Evolutionary conservation across 306 rosid genomes (phyloP), one percentile per base, ranked within the genome.

Genomic region (Fragaria vesca): DNA sequence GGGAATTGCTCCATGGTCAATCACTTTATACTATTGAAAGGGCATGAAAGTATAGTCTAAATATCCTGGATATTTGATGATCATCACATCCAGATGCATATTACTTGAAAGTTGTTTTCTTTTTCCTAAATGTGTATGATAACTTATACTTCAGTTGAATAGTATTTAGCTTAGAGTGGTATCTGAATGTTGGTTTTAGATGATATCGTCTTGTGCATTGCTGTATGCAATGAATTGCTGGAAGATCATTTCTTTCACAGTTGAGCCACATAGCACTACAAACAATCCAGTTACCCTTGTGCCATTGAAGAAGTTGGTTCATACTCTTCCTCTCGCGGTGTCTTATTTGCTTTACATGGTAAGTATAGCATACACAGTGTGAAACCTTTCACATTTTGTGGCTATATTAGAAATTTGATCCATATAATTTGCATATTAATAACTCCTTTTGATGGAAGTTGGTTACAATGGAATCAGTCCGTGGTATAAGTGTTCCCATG

Each of bases 401-500:
- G 24, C 67, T 16, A 38, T 45, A 32, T 21, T 10, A 48, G 28
- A 28, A 20, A 8, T 68, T 32, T 57, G 63, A 13, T 61, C 51
- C 66, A 67, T 74, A 71, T 77, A 72, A 76, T 38, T 78, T 81
- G 16, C 47, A 48, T 24, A 1, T n/a, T 8, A 54, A 15, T 60
- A 51, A 68, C 17, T 55, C 40, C 47, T 84, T 81, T 72, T 86
- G 79, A 32, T 84, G 75, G 76, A 83, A 91, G 94, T 57, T 89
- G 60, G 88, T 88, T 51, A 85, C 94, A 12, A 91, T 88, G 94
- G 97, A 86, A 85, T 84, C 97, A 51, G 97, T 89, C n/a, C 89
- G 93, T 0, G 87, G 84, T 78, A 84, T 89, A 74, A 91, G 80
- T 70, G 82, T 91, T 78, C 97, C 97, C 0, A 91, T 89, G 93